A percentile compares a stretch with the other conserved stretches of the same genome.
These are phyloP conservation scores for Termitomyces sp. DNA, from an alignment of 1,284 basidiomycete species.

Conservation along the genomic window DNA sequence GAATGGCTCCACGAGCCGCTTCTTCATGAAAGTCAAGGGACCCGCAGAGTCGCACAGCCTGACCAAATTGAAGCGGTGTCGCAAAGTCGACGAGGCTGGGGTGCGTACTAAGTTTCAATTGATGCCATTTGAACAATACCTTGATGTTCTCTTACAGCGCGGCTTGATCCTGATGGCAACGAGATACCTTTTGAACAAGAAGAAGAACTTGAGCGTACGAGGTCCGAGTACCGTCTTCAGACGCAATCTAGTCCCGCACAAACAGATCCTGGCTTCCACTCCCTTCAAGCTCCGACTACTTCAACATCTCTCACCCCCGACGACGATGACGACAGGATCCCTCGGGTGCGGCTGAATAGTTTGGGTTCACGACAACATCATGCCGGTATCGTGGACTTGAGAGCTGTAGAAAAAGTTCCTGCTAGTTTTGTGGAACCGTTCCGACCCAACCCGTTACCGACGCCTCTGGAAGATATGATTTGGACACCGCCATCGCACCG, in stretches of 20 bases:
- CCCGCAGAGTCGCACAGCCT: constrained; percentile 2
- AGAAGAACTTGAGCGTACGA: constrained; percentile 38
- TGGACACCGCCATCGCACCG: constrained; percentile 14
- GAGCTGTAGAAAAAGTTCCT: neutral
- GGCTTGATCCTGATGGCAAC: constrained; percentile 53
- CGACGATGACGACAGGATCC: constrained; percentile 6
- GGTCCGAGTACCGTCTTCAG: constrained; percentile 32
- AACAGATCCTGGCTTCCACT: constrained; percentile 12
- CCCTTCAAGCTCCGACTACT: constrained; percentile 15
- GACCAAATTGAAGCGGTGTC: constrained; percentile 13
- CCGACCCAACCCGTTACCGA: constrained; percentile 44
- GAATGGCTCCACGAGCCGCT: constrained; percentile 32
- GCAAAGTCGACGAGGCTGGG: constrained; percentile 47
- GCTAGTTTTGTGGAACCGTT: constrained; percentile 19
- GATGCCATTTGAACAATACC: neutral
- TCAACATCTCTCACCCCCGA: constrained; percentile 13
- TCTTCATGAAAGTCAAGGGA: constrained; percentile 25
- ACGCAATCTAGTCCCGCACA: constrained; percentile 16
- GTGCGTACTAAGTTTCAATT: constrained; percentile 31
- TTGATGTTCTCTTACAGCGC: constrained; percentile 31
- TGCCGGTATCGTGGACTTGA: constrained; percentile 17
- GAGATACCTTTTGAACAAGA: constrained; percentile 51
- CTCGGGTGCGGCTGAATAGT: constrained; percentile 14
- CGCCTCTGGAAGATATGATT: constrained; percentile 44
- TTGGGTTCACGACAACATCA: constrained; percentile 8